Evolutionary conservation across 345 rosid species (phyloP), one percentile per base, ranked within the genome.

Genomic region (Xanthoceras sorbifolium): DNA sequence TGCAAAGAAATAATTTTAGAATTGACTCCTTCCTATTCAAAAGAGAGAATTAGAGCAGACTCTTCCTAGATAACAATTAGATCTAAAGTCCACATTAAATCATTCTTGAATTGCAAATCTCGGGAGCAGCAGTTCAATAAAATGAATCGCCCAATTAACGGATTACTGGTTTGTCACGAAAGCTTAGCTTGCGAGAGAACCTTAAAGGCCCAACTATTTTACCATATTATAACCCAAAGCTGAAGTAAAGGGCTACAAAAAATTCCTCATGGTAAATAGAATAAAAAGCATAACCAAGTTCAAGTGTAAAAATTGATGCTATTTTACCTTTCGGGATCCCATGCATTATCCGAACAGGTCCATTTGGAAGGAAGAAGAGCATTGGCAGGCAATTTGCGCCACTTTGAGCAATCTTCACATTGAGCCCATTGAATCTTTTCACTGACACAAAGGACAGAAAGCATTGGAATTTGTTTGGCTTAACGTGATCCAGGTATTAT

Each of bases 301-400:
- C 46, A 61, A 52, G 29, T 46, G 38, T 67, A 38, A 4, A 63
- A 57, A 26, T 59, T 46, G 67, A 59, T 42, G 64, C 44, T 26
- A 59, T 22, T 69, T 17, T 85, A 90, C 97, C 92, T 91, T 83
- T 88, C 90, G 68, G 82, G 87, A 79, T 91, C 92, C 97, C 94
- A 90, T 36, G 82, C 59, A 76, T 90, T 91, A 29, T 80, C 71
- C 26, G 87, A 77, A 83, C 97, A 92, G 22, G 88, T 88, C 94
- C 94, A 92, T 76, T 79, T 90, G 77, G 84, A 85, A 18, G 94
- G 90, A 88, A 91, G 92, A 80, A 80, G 86, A 79, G 88, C 87
- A 79, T 76, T 79, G 63, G 82, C 81, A 66, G 91, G 97, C 81
- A 91, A 71, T 78, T 82, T 90, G 67, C 94, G 92, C 97, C 97